Conservation (phyloP, 306 rosid genomes). For the Casuarina equisetifolia region DNA sequence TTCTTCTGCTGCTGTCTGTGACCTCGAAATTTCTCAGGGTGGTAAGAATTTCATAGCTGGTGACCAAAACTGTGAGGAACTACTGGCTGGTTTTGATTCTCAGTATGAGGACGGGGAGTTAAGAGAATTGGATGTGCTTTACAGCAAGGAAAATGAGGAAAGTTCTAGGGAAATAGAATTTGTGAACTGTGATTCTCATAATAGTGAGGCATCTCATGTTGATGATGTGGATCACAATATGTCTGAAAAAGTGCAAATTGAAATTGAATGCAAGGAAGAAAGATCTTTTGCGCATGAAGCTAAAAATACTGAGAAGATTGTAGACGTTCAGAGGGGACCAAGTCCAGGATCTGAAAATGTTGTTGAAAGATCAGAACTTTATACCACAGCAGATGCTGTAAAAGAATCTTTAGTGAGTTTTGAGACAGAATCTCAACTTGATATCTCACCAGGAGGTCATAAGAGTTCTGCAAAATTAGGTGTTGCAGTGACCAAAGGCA, state of each 20-base stretch:
- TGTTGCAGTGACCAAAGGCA: conserved; percentile 26
- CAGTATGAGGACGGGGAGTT: conserved; percentile 49
- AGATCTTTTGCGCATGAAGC: conserved; percentile 16
- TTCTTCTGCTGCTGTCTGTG: not conserved
- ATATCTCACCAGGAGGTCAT: conserved; percentile 25
- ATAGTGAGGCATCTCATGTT: conserved; percentile 21
- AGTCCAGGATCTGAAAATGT: conserved; percentile 22
- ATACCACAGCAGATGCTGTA: conserved; percentile 17
- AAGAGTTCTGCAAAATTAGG: conserved; percentile 27
- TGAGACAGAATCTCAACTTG: conserved; percentile 24
- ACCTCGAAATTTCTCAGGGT: not conserved
- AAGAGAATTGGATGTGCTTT: conserved; percentile 34
- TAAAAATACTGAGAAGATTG: not conserved
- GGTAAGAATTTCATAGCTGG: conserved; percentile 16
- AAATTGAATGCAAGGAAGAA: conserved; percentile 21
- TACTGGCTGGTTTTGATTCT: conserved; percentile 33
- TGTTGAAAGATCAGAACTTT: conserved; percentile 17
- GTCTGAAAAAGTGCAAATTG: conserved; percentile 19
- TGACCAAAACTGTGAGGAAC: not conserved
- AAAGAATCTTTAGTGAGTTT: conserved; percentile 27
- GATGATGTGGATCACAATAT: conserved; percentile 22
- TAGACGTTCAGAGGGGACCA: conserved; percentile 15
- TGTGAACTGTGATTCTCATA: conserved; percentile 39
- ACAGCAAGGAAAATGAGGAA: conserved; percentile 31
- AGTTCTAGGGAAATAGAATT: conserved; percentile 26